phyloP scores from a whole-genome alignment of 805 yeast species.

The Kodamaea sagamina region DNA sequence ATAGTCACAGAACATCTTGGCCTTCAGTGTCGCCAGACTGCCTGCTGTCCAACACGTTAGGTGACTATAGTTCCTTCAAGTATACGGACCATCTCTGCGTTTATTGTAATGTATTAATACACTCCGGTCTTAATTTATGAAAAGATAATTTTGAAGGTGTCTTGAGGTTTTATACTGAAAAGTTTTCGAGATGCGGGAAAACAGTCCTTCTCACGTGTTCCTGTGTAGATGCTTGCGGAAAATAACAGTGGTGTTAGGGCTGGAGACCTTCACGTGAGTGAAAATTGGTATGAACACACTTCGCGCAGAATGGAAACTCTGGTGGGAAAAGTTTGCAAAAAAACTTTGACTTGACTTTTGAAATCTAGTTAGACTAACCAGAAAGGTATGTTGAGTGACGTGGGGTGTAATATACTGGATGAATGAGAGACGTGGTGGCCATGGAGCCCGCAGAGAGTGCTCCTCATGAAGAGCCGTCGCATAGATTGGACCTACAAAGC shows the following conservation, averaged over 20 bases:
- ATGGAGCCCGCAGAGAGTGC: too few species aligned
- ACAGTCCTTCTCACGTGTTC: conserved; percentile 10
- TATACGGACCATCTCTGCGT: conserved; percentile 98
- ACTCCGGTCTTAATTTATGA: conserved; percentile 83
- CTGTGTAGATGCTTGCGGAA: not conserved
- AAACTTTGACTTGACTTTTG: conserved; percentile 6
- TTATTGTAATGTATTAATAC: conserved; percentile 48
- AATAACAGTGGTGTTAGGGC: not conserved
- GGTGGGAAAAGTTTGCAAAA: conserved; percentile 13
- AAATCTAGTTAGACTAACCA: conserved; percentile 9
- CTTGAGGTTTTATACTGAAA: conserved; percentile 8
- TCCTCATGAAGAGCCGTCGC: too few species aligned
- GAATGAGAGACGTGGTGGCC: conserved; percentile 13
- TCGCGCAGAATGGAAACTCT: conserved; percentile 4
- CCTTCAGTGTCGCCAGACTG: conserved; percentile 9
- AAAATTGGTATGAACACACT: conserved; percentile 5
- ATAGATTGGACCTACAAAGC: too few species aligned
- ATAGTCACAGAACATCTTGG: conserved; percentile 11
- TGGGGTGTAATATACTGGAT: conserved; percentile 1
- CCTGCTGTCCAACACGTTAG: conserved; percentile 10
- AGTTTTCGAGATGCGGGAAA: conserved; percentile 6
- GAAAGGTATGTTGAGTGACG: conserved; percentile 10
- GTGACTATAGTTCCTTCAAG: conserved; percentile 7
- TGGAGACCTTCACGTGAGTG: conserved; percentile 4
- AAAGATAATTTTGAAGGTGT: conserved; percentile 1